Evolutionary conservation across 1,284 basidiomycete species (phyloP), one percentile per base, ranked within the genome.

Genomic region (Malassezia equina): DNA sequence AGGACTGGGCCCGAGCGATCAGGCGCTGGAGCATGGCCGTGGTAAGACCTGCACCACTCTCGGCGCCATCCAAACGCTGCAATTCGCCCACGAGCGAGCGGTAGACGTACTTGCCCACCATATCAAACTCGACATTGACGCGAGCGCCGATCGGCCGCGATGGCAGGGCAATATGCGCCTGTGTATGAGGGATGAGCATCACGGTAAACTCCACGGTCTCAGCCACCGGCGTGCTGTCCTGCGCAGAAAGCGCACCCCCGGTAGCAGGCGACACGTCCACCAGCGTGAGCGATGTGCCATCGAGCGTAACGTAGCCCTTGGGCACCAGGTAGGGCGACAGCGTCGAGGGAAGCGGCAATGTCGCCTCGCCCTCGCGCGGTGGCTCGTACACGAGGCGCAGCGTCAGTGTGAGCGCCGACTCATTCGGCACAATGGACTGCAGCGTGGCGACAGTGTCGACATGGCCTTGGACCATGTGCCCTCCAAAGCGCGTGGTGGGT

Each of bases 261-360:
- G 55, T 52, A 11, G 67, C 58, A 4, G 70, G 62, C 1, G 65
- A 67, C 24, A 95, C 88, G 32, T 79, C 79, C 0, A 91, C 96
- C 61, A 99, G 71, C 0, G 93, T 99, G 44, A 99, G 79, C 2
- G 90, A 94, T 2, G 91, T 83, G 19, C 94, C 93, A 75, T 99
- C 93, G 61, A 99, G 83, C 9, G 91, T 84, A 52, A 98, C 81
- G 75, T 91, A 99, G 47, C 93, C 93, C 76, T 99, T 99, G n/a
- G 86, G 83, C 58, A 98, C 87, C 61, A 98, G 79, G 74, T 89
- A 94, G 0, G 82, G 84, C 51, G 90, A 78, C 28, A 88, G 79
- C 5, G 81, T 85, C 29, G 82, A 83, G 44, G 81, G 83, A 78
- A 4, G 83, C 79, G 47, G 95, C 0, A 73, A 60, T 4, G 54